Base-by-base conservation (phyloP, 495 filamentous ascomycete species). In the Penicillium tannophilum region DNA sequence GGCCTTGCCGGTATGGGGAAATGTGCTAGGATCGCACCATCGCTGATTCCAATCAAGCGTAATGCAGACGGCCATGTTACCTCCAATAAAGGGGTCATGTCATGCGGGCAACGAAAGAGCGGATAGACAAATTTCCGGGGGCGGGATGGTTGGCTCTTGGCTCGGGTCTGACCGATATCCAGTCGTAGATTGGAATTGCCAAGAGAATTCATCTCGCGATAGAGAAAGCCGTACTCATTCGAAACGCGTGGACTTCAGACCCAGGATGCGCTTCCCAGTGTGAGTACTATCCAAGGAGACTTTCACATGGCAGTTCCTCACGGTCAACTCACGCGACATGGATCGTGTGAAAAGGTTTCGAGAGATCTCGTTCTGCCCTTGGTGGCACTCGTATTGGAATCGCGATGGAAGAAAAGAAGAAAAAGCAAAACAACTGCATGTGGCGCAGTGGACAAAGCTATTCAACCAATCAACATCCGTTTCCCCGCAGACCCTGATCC, bases 21-120 rank as follows among this genome's bases (percentile, higher is more conserved):
- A 20, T n/a, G 17, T 14, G 39, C 39, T 41, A 6, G 39, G 39
- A 17, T 41, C 39, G 39, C 16, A 41, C 16, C 39, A 36, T 48
- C 51, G 59, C 62, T 56, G 57, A 58, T 16, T 64, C 49, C 48
- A 52, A 52, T 43, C 24, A n/a, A 44, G 58, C 14, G 33, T 55
- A 52, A 41, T 42, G 54, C 28, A 41, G 52, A 26, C 23, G 10
- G n/a, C 46, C 35, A 63, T 53, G 43, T 53, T 54, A 57, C 31
- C 5, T 47, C 11, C 19, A 39, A 41, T 41, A 35, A 46, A 47
- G 12, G 19, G 39, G 47, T 14, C 55, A 39, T 51, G 55, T 36
- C 55, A 53, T 45, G 48, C 42, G 56, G 49, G 16, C 20, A 39
- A 20, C 39, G 39, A 3, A 59, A 59, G 33, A 17, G 14, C 35